Conservation (phyloP, 2,329 filamentous ascomycete species). For the Colletotrichum lindemuthianum region DNA sequence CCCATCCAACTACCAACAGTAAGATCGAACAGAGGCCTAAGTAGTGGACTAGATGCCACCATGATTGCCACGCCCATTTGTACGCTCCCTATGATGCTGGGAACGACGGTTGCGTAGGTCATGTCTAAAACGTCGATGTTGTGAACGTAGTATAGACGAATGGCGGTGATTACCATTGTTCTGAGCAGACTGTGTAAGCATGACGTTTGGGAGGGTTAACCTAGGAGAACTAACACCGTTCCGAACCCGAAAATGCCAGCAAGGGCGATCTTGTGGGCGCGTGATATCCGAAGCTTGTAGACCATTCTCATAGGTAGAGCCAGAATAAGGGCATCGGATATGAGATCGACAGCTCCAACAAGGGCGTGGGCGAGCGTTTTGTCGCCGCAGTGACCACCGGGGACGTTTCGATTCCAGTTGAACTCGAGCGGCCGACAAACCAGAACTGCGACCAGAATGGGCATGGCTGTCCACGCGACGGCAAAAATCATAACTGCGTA, state of each 20-base stretch:
- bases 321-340: slow-evolving; percentile 37
- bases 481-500: neutral
- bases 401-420: slow-evolving; percentile 19
- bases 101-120: slow-evolving; percentile 30
- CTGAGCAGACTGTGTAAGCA: slow-evolving; percentile 13
- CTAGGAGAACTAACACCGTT: slow-evolving; percentile 28
- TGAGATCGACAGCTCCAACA: slow-evolving; percentile 37
- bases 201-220: neutral
- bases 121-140: slow-evolving; percentile 36
- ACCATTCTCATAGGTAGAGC: slow-evolving; percentile 36
- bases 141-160: slow-evolving; percentile 37
- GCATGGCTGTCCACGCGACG: slow-evolving; percentile 5
- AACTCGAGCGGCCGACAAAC: slow-evolving; percentile 10
- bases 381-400: slow-evolving; percentile 39
- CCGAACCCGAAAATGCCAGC: slow-evolving; percentile 36
- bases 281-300: slow-evolving; percentile 31
- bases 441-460: neutral
- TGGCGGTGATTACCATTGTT: slow-evolving; percentile 33
- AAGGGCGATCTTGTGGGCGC: slow-evolving; percentile 35
- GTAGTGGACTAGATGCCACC: slow-evolving; percentile 35
- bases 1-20: slow-evolving; percentile 28
- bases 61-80: slow-evolving; percentile 38
- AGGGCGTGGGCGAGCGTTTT: slow-evolving; percentile 31
- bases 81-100: slow-evolving; percentile 32
- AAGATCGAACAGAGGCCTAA: slow-evolving; percentile 37